Evolutionary conservation across 2,329 filamentous ascomycete species (phyloP).

Genomic region (Venturia aucupariae): DNA sequence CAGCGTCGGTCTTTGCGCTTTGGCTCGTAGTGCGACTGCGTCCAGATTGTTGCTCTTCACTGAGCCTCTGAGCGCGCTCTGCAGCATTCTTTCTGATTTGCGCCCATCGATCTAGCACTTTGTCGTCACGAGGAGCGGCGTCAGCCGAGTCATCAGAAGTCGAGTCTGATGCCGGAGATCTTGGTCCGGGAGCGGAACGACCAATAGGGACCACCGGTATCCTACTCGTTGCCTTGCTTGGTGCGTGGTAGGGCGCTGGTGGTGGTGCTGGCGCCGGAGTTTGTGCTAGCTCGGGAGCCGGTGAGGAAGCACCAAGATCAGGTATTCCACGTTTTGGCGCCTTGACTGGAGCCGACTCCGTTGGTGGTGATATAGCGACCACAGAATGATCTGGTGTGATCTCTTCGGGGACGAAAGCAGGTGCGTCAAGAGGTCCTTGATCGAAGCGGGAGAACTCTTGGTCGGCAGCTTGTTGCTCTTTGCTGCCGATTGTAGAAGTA

Average conservation of each 20-base stretch:
- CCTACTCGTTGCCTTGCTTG: background rate
- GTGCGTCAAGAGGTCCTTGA: slow-evolving; percentile 78
- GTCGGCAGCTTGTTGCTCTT: slow-evolving; percentile 49
- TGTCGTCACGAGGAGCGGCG: slow-evolving; percentile 28
- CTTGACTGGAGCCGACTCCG: slow-evolving; percentile 1
- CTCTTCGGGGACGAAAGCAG: slow-evolving; percentile 61
- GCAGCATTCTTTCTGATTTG: slow-evolving; percentile 93
- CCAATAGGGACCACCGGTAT: background rate
- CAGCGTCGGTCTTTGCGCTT: slow-evolving; percentile 46
- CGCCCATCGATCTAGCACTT: slow-evolving; percentile 74
- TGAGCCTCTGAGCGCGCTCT: slow-evolving; percentile 57
- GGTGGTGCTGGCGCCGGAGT: background rate
- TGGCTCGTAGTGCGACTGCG: slow-evolving; percentile 39
- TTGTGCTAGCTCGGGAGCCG: background rate
- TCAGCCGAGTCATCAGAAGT: slow-evolving; percentile 36
- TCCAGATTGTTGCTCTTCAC: slow-evolving; percentile 49
- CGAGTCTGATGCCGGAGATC: slow-evolving; percentile 22
- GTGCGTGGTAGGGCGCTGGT: background rate
- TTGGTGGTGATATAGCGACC: slow-evolving; percentile 3
- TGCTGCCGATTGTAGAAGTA: slow-evolving; percentile 51
- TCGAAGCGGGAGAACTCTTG: slow-evolving; percentile 64
- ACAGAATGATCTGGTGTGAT: slow-evolving; percentile 17
- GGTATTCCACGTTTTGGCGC: background rate
- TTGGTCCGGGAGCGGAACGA: background rate
- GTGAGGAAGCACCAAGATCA: background rate